Conservation (phyloP, 2,329 filamentous ascomycete genomes). For the Pestalotiopsis sp. region DNA sequence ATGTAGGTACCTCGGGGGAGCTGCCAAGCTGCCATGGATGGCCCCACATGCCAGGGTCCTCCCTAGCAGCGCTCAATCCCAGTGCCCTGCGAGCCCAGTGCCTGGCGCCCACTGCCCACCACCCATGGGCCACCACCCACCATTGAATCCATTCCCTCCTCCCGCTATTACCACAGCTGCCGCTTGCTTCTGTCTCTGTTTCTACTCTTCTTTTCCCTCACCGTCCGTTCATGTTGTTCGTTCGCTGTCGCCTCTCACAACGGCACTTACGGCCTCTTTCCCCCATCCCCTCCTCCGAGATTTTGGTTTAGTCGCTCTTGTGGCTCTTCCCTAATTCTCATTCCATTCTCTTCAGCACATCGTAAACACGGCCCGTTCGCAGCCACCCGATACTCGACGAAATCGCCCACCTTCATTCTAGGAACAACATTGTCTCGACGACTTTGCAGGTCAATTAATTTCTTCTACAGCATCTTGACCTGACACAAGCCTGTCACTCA, state of each 20-base stretch:
- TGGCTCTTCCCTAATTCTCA: constrained; percentile 12
- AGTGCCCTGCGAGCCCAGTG: too few species aligned
- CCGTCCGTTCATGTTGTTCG: neutral
- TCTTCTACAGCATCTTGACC: constrained; percentile 11
- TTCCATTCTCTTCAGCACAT: constrained; percentile 19
- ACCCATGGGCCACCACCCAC: too few species aligned
- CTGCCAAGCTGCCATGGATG: neutral
- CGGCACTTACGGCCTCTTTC: constrained; percentile 6
- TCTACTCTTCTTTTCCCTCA: neutral
- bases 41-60: neutral
- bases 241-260: constrained; percentile 3
- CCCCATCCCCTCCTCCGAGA: constrained; percentile 9
- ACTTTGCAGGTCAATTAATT: constrained; percentile 17
- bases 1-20: neutral
- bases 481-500: constrained; percentile 1
- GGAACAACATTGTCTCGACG: constrained; percentile 1
- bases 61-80: neutral
- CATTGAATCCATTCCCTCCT: neutral
- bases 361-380: neutral
- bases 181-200: constrained; percentile 9
- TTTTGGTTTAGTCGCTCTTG: neutral
- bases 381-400: constrained; percentile 2
- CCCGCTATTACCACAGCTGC: neutral
- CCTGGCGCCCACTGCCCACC: too few species aligned
- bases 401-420: neutral